Conservation (phyloP, 2,329 filamentous ascomycete species). For the Penicillium sp. region DNA sequence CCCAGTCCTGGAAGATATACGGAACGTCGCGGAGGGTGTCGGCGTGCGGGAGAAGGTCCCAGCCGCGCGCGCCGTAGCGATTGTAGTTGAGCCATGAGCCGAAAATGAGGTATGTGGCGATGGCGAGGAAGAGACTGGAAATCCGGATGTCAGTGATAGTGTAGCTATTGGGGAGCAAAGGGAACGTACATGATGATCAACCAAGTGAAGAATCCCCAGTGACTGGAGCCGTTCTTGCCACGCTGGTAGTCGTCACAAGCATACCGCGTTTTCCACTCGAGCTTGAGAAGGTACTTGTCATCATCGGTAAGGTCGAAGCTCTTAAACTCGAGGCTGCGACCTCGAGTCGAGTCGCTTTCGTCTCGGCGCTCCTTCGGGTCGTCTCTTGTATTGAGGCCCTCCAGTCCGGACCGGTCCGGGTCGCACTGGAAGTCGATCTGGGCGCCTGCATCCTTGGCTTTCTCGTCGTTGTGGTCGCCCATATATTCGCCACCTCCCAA, state of each 20-base stretch:
- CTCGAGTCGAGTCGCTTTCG: constrained; percentile 26
- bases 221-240: constrained; percentile 47
- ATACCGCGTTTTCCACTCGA: constrained; percentile 85
- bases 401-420: constrained; percentile 66
- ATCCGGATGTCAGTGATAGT: background rate
- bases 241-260: constrained; percentile 67
- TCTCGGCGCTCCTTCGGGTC: constrained; percentile 26
- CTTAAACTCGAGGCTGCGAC: constrained; percentile 70
- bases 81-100: constrained; percentile 99
- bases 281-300: constrained; percentile 61
- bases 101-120: constrained; percentile 90
- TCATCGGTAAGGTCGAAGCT: constrained; percentile 65
- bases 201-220: constrained; percentile 98
- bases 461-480: constrained; percentile 49
- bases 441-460: constrained; percentile 60
- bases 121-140: constrained; percentile 75
- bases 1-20: constrained; percentile 88
- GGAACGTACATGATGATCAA: constrained; percentile 79
- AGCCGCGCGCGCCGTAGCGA: constrained; percentile 89
- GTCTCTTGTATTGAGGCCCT: constrained; percentile 45
- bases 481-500: constrained; percentile 59
- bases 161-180: background rate
- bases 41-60: constrained; percentile 89
- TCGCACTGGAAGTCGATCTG: constrained; percentile 87
- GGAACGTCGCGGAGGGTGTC: constrained; percentile 90